Evolutionary conservation across 805 yeast species (phyloP).

Genomic region (Kodamaea hsintzibuensis): DNA sequence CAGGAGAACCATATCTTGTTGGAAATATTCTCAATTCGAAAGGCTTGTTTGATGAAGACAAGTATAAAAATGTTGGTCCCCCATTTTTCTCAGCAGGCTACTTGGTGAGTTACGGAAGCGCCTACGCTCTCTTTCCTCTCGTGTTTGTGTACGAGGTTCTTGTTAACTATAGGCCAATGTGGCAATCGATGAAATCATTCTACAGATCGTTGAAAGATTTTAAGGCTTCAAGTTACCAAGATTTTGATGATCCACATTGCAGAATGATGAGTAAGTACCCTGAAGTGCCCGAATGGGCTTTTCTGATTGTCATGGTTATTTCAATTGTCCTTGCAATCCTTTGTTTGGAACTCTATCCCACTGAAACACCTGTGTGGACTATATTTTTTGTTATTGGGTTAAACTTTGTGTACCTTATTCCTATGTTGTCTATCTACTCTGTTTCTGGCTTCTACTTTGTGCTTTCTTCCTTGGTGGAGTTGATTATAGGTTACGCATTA

Average conservation of each 20-base stretch:
- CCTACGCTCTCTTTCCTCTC: slow-evolving; percentile 26
- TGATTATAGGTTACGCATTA: slow-evolving; percentile 56
- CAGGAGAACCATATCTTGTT: slow-evolving; percentile 18
- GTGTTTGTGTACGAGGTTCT: slow-evolving; percentile 13
- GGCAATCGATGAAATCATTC: slow-evolving; percentile 6
- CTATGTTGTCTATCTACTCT: slow-evolving; percentile 49
- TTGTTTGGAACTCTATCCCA: slow-evolving; percentile 34
- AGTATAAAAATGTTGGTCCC: slow-evolving; percentile 18
- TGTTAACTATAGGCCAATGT: slow-evolving; percentile 5
- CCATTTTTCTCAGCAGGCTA: slow-evolving; percentile 21
- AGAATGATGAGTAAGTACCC: slow-evolving; percentile 24
- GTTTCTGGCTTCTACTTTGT: slow-evolving; percentile 50
- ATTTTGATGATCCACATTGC: slow-evolving; percentile 25
- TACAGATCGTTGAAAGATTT: slow-evolving; percentile 5
- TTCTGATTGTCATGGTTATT: slow-evolving; percentile 18
- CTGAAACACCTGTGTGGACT: slow-evolving; percentile 61
- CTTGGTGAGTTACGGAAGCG: slow-evolving; percentile 17
- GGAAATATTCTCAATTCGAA: slow-evolving; percentile 14
- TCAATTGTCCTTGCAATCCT: slow-evolving; percentile 26
- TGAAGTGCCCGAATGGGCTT: slow-evolving; percentile 27
- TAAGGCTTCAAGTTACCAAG: slow-evolving; percentile 18
- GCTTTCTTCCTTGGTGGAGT: slow-evolving; percentile 54
- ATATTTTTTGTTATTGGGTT: slow-evolving; percentile 53
- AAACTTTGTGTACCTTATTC: slow-evolving; percentile 51
- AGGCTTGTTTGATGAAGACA: slow-evolving; percentile 14